Evolutionary conservation across 2,329 filamentous ascomycete species (phyloP).

Genomic region (Fusarium sp.): DNA sequence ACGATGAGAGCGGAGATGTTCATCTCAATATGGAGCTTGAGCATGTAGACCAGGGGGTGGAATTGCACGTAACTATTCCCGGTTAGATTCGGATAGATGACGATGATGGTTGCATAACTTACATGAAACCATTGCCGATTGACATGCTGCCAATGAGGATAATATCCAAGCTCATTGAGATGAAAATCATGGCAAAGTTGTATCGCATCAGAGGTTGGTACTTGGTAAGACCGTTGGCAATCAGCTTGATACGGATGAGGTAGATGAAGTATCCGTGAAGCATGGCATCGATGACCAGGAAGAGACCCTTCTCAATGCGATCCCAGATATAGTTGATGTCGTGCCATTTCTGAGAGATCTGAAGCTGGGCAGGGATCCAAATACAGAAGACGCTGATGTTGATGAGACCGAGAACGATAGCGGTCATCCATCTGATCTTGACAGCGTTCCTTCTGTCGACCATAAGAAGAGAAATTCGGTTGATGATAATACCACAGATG

Average conservation of each 20-base stretch:
- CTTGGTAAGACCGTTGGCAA: constrained; percentile 58
- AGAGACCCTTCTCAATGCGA: constrained; percentile 34
- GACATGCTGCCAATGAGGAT: constrained; percentile 43
- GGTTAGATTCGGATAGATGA: background rate
- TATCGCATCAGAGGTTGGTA: constrained; percentile 57
- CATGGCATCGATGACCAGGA: constrained; percentile 26
- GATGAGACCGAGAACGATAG: constrained; percentile 21
- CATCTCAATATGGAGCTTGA: constrained; percentile 44
- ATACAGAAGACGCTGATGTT: constrained; percentile 37
- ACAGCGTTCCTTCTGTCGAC: constrained; percentile 15
- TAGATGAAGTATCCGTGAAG: constrained; percentile 52
- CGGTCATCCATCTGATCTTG: constrained; percentile 28
- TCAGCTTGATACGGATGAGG: constrained; percentile 58
- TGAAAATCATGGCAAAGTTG: constrained; percentile 41
- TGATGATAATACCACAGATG: constrained; percentile 42
- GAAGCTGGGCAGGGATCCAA: constrained; percentile 34
- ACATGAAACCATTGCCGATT: constrained; percentile 41
- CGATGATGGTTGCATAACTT: background rate
- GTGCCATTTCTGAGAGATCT: constrained; percentile 24
- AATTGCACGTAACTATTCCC: constrained; percentile 40
- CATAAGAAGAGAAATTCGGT: constrained; percentile 36
- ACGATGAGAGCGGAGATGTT: constrained; percentile 42
- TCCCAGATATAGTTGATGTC: constrained; percentile 34
- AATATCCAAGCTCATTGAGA: constrained; percentile 44
- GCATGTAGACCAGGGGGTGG: constrained; percentile 43